Base-by-base conservation (phyloP, 179 eudicot species). In the Kewa caespitosa region DNA sequence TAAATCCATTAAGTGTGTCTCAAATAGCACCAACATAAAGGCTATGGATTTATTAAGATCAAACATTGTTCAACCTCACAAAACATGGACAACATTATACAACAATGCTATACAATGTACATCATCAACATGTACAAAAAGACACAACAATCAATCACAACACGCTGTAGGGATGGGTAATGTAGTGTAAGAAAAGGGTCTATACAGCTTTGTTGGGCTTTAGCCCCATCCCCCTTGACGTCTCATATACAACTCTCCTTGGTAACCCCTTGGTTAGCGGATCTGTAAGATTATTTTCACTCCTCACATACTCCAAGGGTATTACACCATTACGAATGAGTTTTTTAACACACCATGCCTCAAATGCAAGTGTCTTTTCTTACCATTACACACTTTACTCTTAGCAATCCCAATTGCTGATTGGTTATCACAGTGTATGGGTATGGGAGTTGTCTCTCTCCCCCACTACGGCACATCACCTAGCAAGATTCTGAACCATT, bases 401-500 rank as follows among this genome's bases (percentile, higher is more conserved):
- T n/a, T n/a, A n/a, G n/a, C n/a, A n/a, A n/a, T n/a, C n/a, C n/a
- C n/a, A n/a, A n/a, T 71, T 0, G 63, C 74, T 28, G 31, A 28
- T 8, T 71, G 74, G 5, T 39, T 33, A 32, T 71, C 74, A 71
- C 74, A 71, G 20, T 33, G 60, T 27, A 71, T 28, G 0, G 64
- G 23, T 20, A 54, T 17, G 3, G 42, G 2, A 5, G 41, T n/a
- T 31, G 22, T 32, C 17, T 38, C 42, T 71, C 30, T 50, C 38
- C 63, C 62, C 59, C 60, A 33, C 41, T 31, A 30, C 5, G 74
- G 74, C 22, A 71, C 39, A 38, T 71, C 63, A 9, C 2, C 74
- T 1, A 71, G 15, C 42, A 71, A 55, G 41, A n/a, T 54, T 71
- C 31, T 46, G 50, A 11, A 71, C 76, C 81, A 71, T 72, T 3